A percentile compares a stretch with the other conserved stretches of the same genome.
These are phyloP conservation scores for Sclerotinia glacialis DNA, from an alignment of 2,329 filamentous ascomycete species.

Conservation along the genomic window DNA sequence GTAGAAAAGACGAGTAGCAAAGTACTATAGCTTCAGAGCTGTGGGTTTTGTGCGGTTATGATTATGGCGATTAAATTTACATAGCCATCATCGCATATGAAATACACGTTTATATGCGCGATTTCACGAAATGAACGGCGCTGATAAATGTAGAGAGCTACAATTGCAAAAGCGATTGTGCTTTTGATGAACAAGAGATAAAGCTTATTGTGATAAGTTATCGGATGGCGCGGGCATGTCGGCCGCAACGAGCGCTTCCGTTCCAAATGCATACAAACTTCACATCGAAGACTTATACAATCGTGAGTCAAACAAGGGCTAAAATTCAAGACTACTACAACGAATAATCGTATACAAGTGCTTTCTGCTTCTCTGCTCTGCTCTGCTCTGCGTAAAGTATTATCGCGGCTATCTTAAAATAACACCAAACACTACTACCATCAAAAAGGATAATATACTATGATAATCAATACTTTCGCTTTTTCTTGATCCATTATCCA, in stretches of 20 bases:
- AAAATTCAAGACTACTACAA: constrained; percentile 18
- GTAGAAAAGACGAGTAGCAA: not conserved
- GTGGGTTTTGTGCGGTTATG: no score
- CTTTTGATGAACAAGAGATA: constrained; percentile 1
- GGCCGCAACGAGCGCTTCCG: not conserved
- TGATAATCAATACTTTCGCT: constrained; percentile 17
- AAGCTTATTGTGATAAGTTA: not conserved
- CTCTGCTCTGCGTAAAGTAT: not conserved
- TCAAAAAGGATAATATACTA: not conserved
- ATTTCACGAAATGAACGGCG: not conserved
- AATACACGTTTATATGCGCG: not conserved
- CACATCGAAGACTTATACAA: not conserved
- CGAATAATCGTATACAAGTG: constrained; percentile 13
- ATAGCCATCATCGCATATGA: not conserved
- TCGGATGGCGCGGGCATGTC: not conserved
- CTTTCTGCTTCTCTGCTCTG: constrained; percentile 6
- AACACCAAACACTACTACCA: constrained; percentile 16
- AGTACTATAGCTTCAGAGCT: not conserved
- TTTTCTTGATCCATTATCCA: not conserved
- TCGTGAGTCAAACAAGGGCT: constrained; percentile 4
- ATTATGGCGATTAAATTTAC: not conserved
- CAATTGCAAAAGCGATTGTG: not conserved
- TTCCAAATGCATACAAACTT: no score
- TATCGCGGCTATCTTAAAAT: constrained; percentile 7
- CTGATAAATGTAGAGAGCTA: not conserved